Base-by-base conservation (phyloP, 169 alveolate genomes). In the Plasmodium vinckei region DNA sequence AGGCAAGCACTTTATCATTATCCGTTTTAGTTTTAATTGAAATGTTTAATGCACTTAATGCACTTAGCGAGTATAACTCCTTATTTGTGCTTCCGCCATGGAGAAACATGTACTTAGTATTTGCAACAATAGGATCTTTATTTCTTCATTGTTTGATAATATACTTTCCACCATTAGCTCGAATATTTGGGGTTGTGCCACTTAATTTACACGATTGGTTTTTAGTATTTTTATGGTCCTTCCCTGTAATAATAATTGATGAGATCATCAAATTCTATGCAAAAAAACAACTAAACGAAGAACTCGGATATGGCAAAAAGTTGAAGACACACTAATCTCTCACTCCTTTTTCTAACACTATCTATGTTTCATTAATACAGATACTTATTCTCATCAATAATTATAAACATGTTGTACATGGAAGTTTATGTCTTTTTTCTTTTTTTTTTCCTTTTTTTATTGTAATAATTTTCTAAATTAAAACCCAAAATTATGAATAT, bases 1-100 rank as follows among this genome's bases (percentile, higher is more conserved):
- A 93, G 95, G 99, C 99, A 33, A 95, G 98, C 68, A 98, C 99
- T 10, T 94, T 99, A 25, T 94, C 98, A 57, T 93, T 99, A 67
- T 97, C 99, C 5, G 99, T 98, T 39, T 93, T 99, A 53, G 99
- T 99, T 23, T 94, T 98, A 25, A 97, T 98, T 57, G 99, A 99
- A 92, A 98, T 99, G 99, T 94, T 99, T 67, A 99, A 99, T 90
- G 99, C 99, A 9, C 94, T 98, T 87, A 99, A 99, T 88, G 99
- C 99, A 17, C 94, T 99, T 23, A 97, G 99, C 13, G 99, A 99
- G 92, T 99, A 98, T 90, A 96, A 97, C 53, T 98, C 99, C 10
- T 91, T 99, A 33, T 86, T 98, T 13, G 94, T 92, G 59, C 94
- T 97, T 93, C 99, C 99, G 19, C 99, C 99, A n/a, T 98, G 99